Conservation (phyloP, 495 filamentous ascomycete species). For the Neurospora sp. region DNA sequence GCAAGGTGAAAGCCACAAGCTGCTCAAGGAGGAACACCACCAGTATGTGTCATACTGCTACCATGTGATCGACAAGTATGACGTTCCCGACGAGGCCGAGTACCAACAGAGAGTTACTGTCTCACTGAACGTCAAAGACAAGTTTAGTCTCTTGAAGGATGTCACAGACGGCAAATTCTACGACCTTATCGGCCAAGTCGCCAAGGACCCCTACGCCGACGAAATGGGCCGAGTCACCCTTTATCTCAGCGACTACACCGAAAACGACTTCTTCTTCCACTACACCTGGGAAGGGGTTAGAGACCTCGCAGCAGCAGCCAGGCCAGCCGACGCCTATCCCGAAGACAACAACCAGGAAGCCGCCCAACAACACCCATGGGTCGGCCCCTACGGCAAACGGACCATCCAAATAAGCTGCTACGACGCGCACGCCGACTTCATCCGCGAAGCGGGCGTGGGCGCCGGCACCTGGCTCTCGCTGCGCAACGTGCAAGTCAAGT, state of each 20-base stretch:
- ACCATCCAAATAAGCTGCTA: conserved; percentile 64
- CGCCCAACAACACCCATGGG: conserved; percentile 38
- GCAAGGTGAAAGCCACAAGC: not conserved
- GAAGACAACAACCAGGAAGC: conserved; percentile 19
- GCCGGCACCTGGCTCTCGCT: conserved; percentile 53
- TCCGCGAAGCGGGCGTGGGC: conserved; percentile 40
- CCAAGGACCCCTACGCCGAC: conserved; percentile 46
- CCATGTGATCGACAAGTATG: conserved; percentile 28
- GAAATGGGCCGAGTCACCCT: conserved; percentile 44
- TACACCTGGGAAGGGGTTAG: conserved; percentile 38
- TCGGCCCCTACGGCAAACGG: conserved; percentile 66
- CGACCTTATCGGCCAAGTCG: conserved; percentile 68
- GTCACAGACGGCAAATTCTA: conserved; percentile 45
- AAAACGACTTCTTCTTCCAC: conserved; percentile 50
- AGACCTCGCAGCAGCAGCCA: conserved; percentile 21
- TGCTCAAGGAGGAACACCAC: conserved; percentile 16
- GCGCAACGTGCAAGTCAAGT: conserved; percentile 63
- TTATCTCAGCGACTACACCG: conserved; percentile 82
- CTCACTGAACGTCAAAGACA: conserved; percentile 38
- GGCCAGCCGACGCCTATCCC: conserved; percentile 16
- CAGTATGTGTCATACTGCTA: conserved; percentile 34
- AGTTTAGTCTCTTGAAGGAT: conserved; percentile 58
- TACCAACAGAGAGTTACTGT: conserved; percentile 33
- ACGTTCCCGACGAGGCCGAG: conserved; percentile 32
- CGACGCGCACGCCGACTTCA: conserved; percentile 53